A percentile compares a stretch with the other conserved stretches of the same genome.
These are phyloP conservation scores for Nakazawaea anatomiae DNA, from an alignment of 805 yeast genomes.

Conservation along the genomic window DNA sequence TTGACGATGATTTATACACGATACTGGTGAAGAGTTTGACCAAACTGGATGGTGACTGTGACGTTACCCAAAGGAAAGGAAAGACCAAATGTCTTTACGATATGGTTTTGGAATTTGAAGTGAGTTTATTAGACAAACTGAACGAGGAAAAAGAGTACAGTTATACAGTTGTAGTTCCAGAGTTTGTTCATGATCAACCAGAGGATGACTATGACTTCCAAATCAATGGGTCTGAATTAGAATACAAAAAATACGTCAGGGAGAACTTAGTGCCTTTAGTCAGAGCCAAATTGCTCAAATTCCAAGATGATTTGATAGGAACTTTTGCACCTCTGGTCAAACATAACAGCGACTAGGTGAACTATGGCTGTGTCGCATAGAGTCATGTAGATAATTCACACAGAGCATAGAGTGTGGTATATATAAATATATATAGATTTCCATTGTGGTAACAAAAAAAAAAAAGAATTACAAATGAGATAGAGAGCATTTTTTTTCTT, in stretches of 20 bases:
- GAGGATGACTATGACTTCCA: constrained; percentile 57
- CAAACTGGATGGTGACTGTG: constrained; percentile 65
- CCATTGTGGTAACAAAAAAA: too few species aligned
- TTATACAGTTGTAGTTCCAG: constrained; percentile 50
- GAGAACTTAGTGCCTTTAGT: constrained; percentile 47
- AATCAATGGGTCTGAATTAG: constrained; percentile 33
- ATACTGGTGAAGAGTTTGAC: constrained; percentile 24
- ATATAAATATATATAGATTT: neutral
- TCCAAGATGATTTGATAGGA: constrained; percentile 56
- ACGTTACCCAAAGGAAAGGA: constrained; percentile 80
- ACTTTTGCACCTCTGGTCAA: constrained; percentile 63
- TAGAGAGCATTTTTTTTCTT: too few species aligned
- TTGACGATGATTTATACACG: neutral
- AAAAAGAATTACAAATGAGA: too few species aligned
- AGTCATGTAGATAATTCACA: neutral
- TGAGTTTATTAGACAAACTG: constrained; percentile 30
- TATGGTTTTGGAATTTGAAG: constrained; percentile 44
- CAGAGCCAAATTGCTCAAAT: constrained; percentile 40
- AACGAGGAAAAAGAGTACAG: constrained; percentile 27
- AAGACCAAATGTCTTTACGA: constrained; percentile 74
- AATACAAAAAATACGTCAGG: constrained; percentile 32
- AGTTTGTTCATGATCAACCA: constrained; percentile 72
- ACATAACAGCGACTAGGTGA: constrained; percentile 32
- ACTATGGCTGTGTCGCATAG: neutral
- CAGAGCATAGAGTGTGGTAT: neutral